Evolutionary conservation across 306 rosid genomes (phyloP).

Genomic region (Cicer judaicum): DNA sequence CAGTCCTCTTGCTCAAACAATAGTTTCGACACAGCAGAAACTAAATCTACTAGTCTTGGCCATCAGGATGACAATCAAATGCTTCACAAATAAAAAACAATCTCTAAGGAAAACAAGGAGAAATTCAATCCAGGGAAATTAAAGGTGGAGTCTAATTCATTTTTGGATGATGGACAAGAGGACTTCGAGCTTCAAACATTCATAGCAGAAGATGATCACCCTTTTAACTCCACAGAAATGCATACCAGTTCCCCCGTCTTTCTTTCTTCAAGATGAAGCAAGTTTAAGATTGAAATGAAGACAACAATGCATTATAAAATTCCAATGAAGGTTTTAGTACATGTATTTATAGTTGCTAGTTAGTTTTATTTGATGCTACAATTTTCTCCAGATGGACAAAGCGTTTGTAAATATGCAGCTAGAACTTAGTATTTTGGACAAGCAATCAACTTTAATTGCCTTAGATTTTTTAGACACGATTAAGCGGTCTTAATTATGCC

Average conservation of each 20-base stretch:
- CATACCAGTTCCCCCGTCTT: conserved; percentile 47
- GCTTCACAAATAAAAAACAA: conserved; percentile 46
- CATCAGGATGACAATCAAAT: conserved; percentile 23
- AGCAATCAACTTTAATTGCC: too few species aligned
- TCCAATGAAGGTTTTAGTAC: not conserved
- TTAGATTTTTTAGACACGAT: too few species aligned
- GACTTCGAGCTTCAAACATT: conserved; percentile 30
- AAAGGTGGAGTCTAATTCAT: conserved; percentile 48
- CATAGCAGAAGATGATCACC: conserved; percentile 59
- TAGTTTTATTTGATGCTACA: too few species aligned
- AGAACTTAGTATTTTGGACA: too few species aligned
- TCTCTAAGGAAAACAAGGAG: conserved; percentile 59
- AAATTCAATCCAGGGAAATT: conserved; percentile 49
- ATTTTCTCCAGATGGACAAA: too few species aligned
- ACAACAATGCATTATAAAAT: not conserved
- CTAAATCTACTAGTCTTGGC: conserved; percentile 1
- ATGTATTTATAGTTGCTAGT: too few species aligned
- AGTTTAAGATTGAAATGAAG: not conserved
- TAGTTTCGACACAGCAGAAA: conserved; percentile 39
- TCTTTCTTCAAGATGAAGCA: conserved; percentile 46
- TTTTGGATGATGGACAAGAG: conserved; percentile 44
- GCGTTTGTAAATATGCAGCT: too few species aligned
- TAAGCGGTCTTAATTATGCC: too few species aligned
- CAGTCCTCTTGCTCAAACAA: conserved; percentile 14
- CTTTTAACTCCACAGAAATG: conserved; percentile 51